A percentile compares a stretch with the other conserved stretches of the same genome.
phyloP scores from a whole-genome alignment of 495 filamentous ascomycete species.

The Cryomyces antarcticus region DNA sequence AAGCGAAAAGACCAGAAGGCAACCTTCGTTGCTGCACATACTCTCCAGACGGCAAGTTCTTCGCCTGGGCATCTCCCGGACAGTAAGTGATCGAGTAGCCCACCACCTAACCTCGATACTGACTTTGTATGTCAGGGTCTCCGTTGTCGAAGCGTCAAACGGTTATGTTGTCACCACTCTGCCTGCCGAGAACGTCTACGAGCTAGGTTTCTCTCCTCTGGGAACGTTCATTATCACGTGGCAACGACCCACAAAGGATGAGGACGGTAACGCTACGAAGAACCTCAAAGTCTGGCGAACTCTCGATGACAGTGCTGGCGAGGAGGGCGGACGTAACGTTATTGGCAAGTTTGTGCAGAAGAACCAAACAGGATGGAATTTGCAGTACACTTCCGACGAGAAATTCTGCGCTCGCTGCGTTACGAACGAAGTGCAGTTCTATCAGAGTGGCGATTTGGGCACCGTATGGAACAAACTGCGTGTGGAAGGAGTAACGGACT shows the following conservation, averaged over 20 bases:
- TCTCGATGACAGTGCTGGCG: constrained; percentile 29
- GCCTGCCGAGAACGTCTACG: constrained; percentile 63
- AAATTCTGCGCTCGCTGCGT: constrained; percentile 76
- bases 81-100: constrained; percentile 25
- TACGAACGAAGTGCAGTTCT: constrained; percentile 95
- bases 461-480: constrained; percentile 90
- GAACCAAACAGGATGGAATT: constrained; percentile 84
- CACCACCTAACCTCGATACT: neutral
- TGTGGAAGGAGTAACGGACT: constrained; percentile 77
- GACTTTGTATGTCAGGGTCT: constrained; percentile 33
- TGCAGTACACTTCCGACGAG: constrained; percentile 92
- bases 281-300: constrained; percentile 94
- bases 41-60: constrained; percentile 85
- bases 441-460: constrained; percentile 60
- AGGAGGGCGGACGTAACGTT: constrained; percentile 39
- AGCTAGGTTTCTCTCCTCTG: constrained; percentile 79
- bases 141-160: constrained; percentile 59
- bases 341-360: constrained; percentile 87
- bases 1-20: constrained; percentile 54
- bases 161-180: constrained; percentile 61
- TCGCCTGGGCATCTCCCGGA: constrained; percentile 82
- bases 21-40: constrained; percentile 87
- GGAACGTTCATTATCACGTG: constrained; percentile 90
- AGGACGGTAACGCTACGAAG: constrained; percentile 76
- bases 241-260: constrained; percentile 85